phyloP scores from a whole-genome alignment of 306 rosid genomes.

The Aeschynomene evenia region DNA sequence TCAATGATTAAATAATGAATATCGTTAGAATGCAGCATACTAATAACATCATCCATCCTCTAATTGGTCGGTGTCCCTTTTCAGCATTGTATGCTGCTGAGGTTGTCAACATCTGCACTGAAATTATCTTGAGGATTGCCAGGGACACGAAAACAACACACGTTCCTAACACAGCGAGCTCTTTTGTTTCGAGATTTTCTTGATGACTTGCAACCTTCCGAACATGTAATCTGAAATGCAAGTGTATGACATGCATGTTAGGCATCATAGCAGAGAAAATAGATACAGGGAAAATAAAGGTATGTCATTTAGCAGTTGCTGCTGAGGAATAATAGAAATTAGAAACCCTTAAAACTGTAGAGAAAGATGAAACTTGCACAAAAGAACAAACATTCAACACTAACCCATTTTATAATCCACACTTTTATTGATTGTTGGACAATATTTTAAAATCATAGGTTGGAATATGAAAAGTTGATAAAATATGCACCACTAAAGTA shows the following conservation, averaged over 20 bases:
- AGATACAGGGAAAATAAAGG: not conserved
- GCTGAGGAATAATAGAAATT: not conserved
- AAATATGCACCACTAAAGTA: no score
- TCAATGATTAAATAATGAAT: no score
- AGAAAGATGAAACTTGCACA: not conserved
- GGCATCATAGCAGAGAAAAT: not conserved
- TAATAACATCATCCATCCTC: conserved; percentile 68
- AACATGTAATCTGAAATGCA: conserved; percentile 55
- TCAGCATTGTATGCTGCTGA: conserved; percentile 41
- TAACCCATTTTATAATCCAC: no score
- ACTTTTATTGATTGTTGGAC: no score
- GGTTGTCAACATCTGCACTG: conserved; percentile 36
- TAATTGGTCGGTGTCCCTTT: conserved; percentile 40
- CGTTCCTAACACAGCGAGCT: conserved; percentile 63
- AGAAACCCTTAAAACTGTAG: not conserved
- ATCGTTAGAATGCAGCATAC: conserved; percentile 62
- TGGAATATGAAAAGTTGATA: no score
- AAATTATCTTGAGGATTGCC: conserved; percentile 58
- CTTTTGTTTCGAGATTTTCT: conserved; percentile 59
- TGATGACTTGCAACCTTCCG: conserved; percentile 54
- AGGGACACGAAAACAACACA: conserved; percentile 64
- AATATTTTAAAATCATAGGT: no score
- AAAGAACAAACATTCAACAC: no score
- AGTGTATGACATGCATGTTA: not conserved
- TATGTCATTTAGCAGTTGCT: not conserved